Evolutionary conservation across 257 asterid species (phyloP), one percentile per base, ranked within the genome.

Genomic region (Solanum peruvianum): DNA sequence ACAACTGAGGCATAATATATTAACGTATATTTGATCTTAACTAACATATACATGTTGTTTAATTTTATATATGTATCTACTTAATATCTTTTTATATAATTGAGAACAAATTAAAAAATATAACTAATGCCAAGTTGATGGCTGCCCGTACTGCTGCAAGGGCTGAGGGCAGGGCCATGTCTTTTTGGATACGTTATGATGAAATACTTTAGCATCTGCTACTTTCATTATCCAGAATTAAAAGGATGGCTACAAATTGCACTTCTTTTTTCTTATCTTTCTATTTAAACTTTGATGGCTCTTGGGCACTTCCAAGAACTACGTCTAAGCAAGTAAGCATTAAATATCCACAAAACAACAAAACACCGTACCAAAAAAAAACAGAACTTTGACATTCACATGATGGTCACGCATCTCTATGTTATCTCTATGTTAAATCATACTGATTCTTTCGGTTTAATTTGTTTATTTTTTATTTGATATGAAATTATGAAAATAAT

Each of bases 381-480:
- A 13, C 7, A 11, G 45, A 75, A 18, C 56, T 49, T 14, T 7
- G 64, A 73, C 88, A 67, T 33, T 77, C 85, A 81, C 91, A 80
- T 86, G 90, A 88, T 89, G 87, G 89, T 82, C 96, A 88, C 94
- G 42, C 94, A 91, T 92, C 91, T 89, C 92, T 52, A n/a, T n/a
- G n/a, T n/a, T n/a, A 91, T 92, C 91, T 89, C 92, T 52, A 90
- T 49, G 88, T 67, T 21, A 73, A 77, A 60, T 86, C 85, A 86
- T 18, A 33, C 7, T 62, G 1, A 1, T 4, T 0, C 0, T 0
- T n/a, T 4, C 0, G 8, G 4, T 23, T 7, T 4, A n/a, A 33
- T 33, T 33, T 33, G 35, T 62, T 60, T 23, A 23, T n/a, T 62
- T n/a, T 62, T n/a, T n/a, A n/a, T 0, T n/a, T 62, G 1, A 11